Conservation (phyloP, 805 yeast species). For the Saccharomycopsis selenospora region DNA sequence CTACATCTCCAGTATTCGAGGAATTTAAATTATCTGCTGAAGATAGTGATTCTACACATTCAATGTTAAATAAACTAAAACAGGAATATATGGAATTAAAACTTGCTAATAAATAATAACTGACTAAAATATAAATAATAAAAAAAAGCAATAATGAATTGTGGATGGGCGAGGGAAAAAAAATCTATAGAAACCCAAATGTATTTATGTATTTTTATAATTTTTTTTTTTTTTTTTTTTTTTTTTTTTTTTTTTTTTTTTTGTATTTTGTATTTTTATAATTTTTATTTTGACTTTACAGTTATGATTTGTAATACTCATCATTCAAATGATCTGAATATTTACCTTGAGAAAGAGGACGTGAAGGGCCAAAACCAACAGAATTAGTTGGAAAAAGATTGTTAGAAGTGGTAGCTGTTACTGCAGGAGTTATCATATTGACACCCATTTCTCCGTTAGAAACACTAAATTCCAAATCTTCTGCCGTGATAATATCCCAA, state of each 20-base stretch:
- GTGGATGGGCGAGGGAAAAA: too few relatives aligned
- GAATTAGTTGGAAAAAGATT: slow-evolving; percentile 1
- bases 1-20: not conserved
- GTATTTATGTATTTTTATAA: too few relatives aligned
- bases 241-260: too few relatives aligned
- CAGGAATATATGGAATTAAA: slow-evolving; percentile 1
- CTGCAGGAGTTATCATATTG: not conserved
- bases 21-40: not conserved
- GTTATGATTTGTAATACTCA: not conserved
- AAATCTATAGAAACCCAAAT: too few relatives aligned
- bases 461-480: slow-evolving; percentile 88
- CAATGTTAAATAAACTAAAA: not conserved
- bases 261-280: too few relatives aligned
- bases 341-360: not conserved
- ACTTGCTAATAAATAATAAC: not conserved
- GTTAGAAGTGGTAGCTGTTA: not conserved
- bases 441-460: slow-evolving; percentile 39
- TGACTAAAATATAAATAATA: too few relatives aligned
- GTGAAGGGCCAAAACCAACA: not conserved
- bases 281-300: too few relatives aligned
- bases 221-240: too few relatives aligned
- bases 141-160: too few relatives aligned
- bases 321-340: not conserved
- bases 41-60: not conserved
- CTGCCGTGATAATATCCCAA: slow-evolving; percentile 94